Evolutionary conservation across 2,329 filamentous ascomycete genomes (phyloP).

Genomic region (Leptographium procerum): DNA sequence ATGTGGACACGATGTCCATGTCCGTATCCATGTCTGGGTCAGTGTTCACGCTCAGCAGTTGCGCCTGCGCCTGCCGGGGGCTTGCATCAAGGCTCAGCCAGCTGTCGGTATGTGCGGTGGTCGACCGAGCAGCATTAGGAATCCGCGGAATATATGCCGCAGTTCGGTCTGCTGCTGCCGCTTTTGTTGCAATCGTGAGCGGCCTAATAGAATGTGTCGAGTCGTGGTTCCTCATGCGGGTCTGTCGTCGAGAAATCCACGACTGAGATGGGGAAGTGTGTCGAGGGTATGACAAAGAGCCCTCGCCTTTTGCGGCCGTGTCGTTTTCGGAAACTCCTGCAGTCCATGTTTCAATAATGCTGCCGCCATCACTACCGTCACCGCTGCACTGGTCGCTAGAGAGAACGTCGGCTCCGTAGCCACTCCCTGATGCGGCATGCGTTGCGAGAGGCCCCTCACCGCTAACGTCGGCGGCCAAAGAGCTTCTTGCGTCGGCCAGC

Average conservation of each 20-base stretch:
- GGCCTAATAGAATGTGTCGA: neutral
- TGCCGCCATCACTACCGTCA: neutral
- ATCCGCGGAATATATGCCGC: neutral
- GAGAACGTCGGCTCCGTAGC: too few species aligned
- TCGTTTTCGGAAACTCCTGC: conserved; percentile 15
- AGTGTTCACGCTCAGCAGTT: neutral
- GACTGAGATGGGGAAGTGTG: neutral
- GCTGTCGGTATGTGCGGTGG: neutral
- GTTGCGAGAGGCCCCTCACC: too few species aligned
- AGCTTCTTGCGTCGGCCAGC: neutral
- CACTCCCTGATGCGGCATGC: too few species aligned
- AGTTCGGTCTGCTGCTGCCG: neutral
- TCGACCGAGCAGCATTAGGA: neutral
- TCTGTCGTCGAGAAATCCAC: neutral
- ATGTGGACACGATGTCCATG: neutral
- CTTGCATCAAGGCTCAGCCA: neutral
- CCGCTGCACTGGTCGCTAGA: conserved; percentile 8
- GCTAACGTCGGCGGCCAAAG: neutral
- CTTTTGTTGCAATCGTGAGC: neutral
- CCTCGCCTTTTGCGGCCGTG: conserved; percentile 37
- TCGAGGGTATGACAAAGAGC: conserved; percentile 8
- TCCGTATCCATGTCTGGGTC: neutral
- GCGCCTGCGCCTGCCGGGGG: neutral
- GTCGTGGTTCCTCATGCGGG: neutral
- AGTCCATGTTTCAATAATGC: neutral